A percentile compares a stretch with the other conserved stretches of the same genome.
phyloP scores from a whole-genome alignment of 768 basidiomycete genomes.

The Suillus occidentalis region DNA sequence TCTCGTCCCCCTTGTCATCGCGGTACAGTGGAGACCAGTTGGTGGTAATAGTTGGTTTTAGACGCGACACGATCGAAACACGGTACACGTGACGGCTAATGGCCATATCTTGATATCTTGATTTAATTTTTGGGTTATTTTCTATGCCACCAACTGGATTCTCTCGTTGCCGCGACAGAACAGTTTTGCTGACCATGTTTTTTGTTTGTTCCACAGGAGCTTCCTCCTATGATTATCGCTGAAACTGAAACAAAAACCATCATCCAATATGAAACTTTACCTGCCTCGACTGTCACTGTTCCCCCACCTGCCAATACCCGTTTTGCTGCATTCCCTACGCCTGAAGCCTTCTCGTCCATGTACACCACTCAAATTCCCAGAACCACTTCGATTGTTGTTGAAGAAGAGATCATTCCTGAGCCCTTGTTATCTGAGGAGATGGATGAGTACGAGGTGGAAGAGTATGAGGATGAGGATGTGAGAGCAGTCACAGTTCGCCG shows the following conservation, averaged over 20 bases:
- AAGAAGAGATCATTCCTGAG: constrained; percentile 51
- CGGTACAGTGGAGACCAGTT: constrained; percentile 38
- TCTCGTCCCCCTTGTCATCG: constrained; percentile 75
- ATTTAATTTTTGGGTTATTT: constrained; percentile 19
- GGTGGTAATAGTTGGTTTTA: constrained; percentile 30
- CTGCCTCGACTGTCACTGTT: constrained; percentile 64
- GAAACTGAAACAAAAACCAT: constrained; percentile 67
- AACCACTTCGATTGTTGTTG: constrained; percentile 70
- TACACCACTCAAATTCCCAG: constrained; percentile 64
- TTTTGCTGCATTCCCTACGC: constrained; percentile 69
- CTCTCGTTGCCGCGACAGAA: constrained; percentile 33
- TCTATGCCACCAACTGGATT: constrained; percentile 36
- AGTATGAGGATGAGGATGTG: constrained; percentile 44
- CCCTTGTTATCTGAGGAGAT: constrained; percentile 38
- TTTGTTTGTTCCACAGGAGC: constrained; percentile 37
- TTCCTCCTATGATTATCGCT: constrained; percentile 39
- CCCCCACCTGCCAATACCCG: constrained; percentile 81
- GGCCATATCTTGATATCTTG: constrained; percentile 35
- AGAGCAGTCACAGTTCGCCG: constrained; percentile 42
- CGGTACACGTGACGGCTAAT: constrained; percentile 28
- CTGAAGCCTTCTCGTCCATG: constrained; percentile 58
- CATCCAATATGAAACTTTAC: constrained; percentile 47
- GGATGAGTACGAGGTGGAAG: constrained; percentile 36
- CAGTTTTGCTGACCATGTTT: constrained; percentile 34
- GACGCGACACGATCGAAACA: constrained; percentile 33